Evolutionary conservation across 1,284 basidiomycete genomes (phyloP), one percentile per base, ranked within the genome.

Genomic region (Ceratobasidium sp.): DNA sequence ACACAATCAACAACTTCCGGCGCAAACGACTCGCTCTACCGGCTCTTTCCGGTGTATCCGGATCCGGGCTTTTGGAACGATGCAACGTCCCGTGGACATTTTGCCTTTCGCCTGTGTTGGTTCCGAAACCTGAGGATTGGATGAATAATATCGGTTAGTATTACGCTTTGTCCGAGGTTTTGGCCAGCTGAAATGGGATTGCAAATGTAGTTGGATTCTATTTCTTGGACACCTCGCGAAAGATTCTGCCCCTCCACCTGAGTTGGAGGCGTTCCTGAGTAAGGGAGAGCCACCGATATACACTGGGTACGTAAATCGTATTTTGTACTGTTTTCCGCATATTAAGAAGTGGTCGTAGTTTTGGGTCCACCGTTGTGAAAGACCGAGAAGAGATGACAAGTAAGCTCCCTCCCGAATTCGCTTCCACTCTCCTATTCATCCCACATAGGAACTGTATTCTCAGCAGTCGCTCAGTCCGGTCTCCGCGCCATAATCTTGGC

Each of bases 51-150:
- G 76, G 88, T 14, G 83, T 86, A 5, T 86, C 87, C 3, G 90
- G 90, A 0, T 88, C 90, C 3, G 87, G 88, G 33, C 83, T 90
- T n/a, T 81, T 90, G 2, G 90, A 92, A 79, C 85, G 88, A 35
- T 84, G 91, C 62, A 90, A 90, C 79, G 85, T 92, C 3, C 92
- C 92, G 2, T 91, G 89, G 87, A 91, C 91, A 20, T 93, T 92
- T 81, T 91, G 91, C 80, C 91, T 92, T 87, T 90, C 89, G 78
- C 88, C 90, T 5, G 86, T 87, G 1, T 82, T 93, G 35, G 89
- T 93, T 0, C 89, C 89, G 0, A 91, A 91, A 80, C 92, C 91
- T 0, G 82, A 86, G 8, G 91, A 92, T 81, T 92, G 91, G 88
- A 88, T 87, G 79, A 89, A 88, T 74, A 84, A 90, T 80, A 90